Evolutionary conservation across 495 filamentous ascomycete species (phyloP), one percentile per base, ranked within the genome.

Genomic region (Pseudomonodictys pantanalensis): DNA sequence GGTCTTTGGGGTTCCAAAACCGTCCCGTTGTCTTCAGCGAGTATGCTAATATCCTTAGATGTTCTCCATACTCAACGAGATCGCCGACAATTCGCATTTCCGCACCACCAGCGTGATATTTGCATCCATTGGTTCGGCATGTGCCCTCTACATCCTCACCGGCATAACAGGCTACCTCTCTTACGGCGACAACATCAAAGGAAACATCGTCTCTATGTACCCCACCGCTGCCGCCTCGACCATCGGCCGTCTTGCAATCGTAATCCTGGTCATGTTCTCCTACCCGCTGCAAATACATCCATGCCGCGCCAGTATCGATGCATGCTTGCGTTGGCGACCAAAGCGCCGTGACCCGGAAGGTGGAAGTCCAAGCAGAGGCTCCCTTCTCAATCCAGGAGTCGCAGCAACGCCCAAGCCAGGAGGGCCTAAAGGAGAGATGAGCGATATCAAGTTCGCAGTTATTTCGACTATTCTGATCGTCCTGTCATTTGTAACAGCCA

Each of bases 21-120:
- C n/a, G n/a, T n/a, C n/a, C n/a, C n/a, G n/a, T n/a, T n/a, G n/a
- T n/a, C n/a, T n/a, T n/a, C n/a, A n/a, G n/a, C n/a, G n/a, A n/a
- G n/a, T n/a, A n/a, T n/a, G n/a, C n/a, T n/a, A n/a, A n/a, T n/a
- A n/a, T n/a, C n/a, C n/a, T n/a, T 64, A 96, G 91, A 98, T 98
- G 93, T 98, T 98, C 69, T 96, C 95, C 0, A 92, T 98, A 60
- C 75, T 98, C 28, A 98, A 98, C 63, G 95, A 98, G 76, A 92
- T 97, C 65, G 74, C 78, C 50, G 86, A 95, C 71, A 91, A 91
- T 69, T 89, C 88, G 15, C 90, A 89, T 26, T 84, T 79, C 62
- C 88, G 88, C 53, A 88, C 92, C 5, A 89, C 91, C 1, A 77
- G 76, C 23, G 92, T 98, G 24, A 86, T 97, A 17, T 72, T 82